A percentile compares a stretch with the other conserved stretches of the same genome.
These are phyloP conservation scores for Mixia osmundae DNA, from an alignment of 1,284 basidiomycete species.

Conservation along the genomic window DNA sequence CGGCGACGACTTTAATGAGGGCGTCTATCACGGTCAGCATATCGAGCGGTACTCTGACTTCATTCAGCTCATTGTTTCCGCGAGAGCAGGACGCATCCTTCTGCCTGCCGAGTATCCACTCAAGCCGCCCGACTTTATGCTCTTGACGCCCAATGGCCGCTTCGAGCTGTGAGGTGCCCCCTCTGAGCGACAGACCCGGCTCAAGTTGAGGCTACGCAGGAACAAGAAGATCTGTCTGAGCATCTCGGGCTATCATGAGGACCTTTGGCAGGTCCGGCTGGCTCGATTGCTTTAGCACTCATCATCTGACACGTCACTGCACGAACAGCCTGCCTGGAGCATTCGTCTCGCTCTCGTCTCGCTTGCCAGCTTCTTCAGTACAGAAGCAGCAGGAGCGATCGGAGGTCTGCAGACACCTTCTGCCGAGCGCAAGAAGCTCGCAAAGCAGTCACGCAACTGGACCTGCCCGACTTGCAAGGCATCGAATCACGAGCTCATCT, in stretches of 20 bases:
- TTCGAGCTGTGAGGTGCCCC: too few relatives aligned
- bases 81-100: too few relatives aligned
- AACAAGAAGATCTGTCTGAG: slow-evolving; percentile 58
- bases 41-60: too few relatives aligned
- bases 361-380: slow-evolving; percentile 47
- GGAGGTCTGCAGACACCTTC: slow-evolving; percentile 63
- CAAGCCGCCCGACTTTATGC: slow-evolving; percentile 53
- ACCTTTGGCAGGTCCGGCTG: slow-evolving; percentile 45
- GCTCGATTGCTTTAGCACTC: background rate
- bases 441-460: slow-evolving; percentile 29
- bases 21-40: slow-evolving; percentile 7
- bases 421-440: slow-evolving; percentile 54
- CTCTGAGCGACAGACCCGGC: too few relatives aligned
- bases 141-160: slow-evolving; percentile 82
- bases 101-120: slow-evolving; percentile 6
- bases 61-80: too few relatives aligned
- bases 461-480: slow-evolving; percentile 5
- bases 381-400: slow-evolving; percentile 68
- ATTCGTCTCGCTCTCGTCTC: slow-evolving; percentile 50
- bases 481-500: slow-evolving; percentile 6
- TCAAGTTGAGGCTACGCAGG: too few relatives aligned
- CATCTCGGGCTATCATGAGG: slow-evolving; percentile 35
- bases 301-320: background rate
- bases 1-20: slow-evolving; percentile 73
- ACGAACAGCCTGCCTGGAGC: slow-evolving; percentile 58